phyloP scores from a whole-genome alignment of 2,329 filamentous ascomycete species.

The Exserohilum turcica region DNA sequence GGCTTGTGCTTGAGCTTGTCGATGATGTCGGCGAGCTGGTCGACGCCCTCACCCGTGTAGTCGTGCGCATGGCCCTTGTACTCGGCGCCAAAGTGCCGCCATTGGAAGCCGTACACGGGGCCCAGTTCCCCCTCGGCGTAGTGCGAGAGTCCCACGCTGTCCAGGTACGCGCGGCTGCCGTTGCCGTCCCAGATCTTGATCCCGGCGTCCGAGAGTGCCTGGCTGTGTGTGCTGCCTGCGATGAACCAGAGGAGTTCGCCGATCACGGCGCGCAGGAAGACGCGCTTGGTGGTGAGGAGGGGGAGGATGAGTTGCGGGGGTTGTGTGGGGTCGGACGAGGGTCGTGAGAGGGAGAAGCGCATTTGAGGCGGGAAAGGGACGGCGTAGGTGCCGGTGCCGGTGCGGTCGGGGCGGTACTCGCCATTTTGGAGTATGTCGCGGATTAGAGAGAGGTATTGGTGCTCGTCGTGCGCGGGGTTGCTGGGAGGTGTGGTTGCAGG shows the following conservation, averaged over 20 bases:
- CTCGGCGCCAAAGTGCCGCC: constrained; percentile 94
- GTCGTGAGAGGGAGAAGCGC: constrained; percentile 78
- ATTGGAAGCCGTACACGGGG: constrained; percentile 97
- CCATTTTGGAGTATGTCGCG: constrained; percentile 80
- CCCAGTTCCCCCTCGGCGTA: constrained; percentile 88
- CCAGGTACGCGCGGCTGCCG: constrained; percentile 86
- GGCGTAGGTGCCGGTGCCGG: constrained; percentile 89
- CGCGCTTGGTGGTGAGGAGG: constrained; percentile 95
- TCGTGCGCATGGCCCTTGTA: constrained; percentile 72
- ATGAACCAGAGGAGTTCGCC: constrained; percentile 97
- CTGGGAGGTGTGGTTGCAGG: constrained; percentile 13
- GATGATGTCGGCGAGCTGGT: constrained; percentile 91
- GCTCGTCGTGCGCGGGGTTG: constrained; percentile 72
- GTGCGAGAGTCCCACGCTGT: constrained; percentile 79
- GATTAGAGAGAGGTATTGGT: constrained; percentile 91
- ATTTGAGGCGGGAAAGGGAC: constrained; percentile 86
- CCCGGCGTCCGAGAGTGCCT: constrained; percentile 74
- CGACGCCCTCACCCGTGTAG: constrained; percentile 86
- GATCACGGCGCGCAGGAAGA: constrained; percentile 88
- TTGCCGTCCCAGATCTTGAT: constrained; percentile 99
- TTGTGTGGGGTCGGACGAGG: constrained; percentile 47
- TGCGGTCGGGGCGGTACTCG: constrained; percentile 88
- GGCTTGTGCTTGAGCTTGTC: constrained; percentile 81
- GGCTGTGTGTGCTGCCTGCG: constrained; percentile 78
- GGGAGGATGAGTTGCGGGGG: constrained; percentile 71